Evolutionary conservation across 805 yeast species (phyloP).

Genomic region (Suhomyces faveliae): DNA sequence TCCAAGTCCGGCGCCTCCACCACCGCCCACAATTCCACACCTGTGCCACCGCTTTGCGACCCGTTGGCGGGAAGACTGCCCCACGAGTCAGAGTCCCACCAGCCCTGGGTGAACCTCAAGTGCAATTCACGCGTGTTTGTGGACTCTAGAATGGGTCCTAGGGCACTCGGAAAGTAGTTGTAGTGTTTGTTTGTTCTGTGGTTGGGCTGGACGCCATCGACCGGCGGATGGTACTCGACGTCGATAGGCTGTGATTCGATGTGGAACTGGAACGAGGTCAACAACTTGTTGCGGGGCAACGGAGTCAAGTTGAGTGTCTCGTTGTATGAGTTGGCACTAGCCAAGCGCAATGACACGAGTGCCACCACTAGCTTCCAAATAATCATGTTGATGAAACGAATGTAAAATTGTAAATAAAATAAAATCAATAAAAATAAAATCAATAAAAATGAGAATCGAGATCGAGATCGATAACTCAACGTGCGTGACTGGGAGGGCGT

Average conservation of each 20-base stretch:
- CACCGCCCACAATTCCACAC: slow-evolving; percentile 90
- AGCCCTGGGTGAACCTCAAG: slow-evolving; percentile 86
- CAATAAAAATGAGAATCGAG: too few species aligned
- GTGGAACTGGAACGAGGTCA: slow-evolving; percentile 71
- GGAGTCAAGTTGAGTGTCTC: slow-evolving; percentile 69
- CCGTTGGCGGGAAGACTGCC: slow-evolving; percentile 80
- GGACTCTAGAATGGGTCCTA: slow-evolving; percentile 71
- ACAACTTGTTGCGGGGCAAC: slow-evolving; percentile 65
- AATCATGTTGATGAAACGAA: too few species aligned
- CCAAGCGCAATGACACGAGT: slow-evolving; percentile 11
- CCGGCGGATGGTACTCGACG: slow-evolving; percentile 16
- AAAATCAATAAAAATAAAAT: too few species aligned
- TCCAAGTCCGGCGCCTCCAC: slow-evolving; percentile 60
- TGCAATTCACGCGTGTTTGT: slow-evolving; percentile 75
- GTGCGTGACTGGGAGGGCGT: too few species aligned
- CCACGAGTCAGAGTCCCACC: slow-evolving; percentile 91
- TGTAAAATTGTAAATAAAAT: too few species aligned
- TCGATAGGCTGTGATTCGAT: slow-evolving; percentile 50
- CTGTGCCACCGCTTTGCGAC: slow-evolving; percentile 79
- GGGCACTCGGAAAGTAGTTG: slow-evolving; percentile 71
- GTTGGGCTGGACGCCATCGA: slow-evolving; percentile 12
- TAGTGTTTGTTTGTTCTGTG: slow-evolving; percentile 39
- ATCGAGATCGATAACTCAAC: too few species aligned
- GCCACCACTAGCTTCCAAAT: slow-evolving; percentile 1
- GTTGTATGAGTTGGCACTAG: slow-evolving; percentile 31